These are phyloP conservation scores for Polytrichum formosum DNA, from an alignment of 225 moss, liverwort and hornwort species.

Conservation along the genomic window DNA sequence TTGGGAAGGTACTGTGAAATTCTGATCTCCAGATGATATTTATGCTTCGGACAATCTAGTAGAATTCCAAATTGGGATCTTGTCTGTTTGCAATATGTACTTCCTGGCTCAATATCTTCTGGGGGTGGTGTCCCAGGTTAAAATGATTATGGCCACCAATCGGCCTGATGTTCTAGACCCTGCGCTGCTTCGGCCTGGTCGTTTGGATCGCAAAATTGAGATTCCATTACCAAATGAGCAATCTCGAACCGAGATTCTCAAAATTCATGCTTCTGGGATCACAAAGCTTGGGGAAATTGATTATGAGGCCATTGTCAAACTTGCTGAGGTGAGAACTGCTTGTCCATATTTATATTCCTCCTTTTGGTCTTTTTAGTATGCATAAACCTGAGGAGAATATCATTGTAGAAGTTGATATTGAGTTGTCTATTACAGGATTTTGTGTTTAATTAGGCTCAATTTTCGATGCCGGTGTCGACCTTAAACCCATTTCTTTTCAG, in stretches of 20 bases:
- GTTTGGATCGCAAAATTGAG: slow-evolving; percentile 94
- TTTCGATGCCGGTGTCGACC: neutral
- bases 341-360: too few relatives aligned
- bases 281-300: slow-evolving; percentile 95
- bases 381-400: neutral
- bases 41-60: neutral
- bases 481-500: neutral
- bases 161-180: slow-evolving; percentile 96
- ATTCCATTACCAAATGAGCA: slow-evolving; percentile 97
- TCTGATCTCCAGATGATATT: too few relatives aligned
- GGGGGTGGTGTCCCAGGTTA: slow-evolving; percentile 53
- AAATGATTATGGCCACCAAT: slow-evolving; percentile 99
- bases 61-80: slow-evolving; percentile 5
- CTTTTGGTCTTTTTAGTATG: neutral
- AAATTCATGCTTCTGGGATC: slow-evolving; percentile 94
- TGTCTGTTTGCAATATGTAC: neutral
- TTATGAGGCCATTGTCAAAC: slow-evolving; percentile 95
- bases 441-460: neutral
- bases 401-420: neutral
- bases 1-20: slow-evolving; percentile 70
- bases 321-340: slow-evolving; percentile 66
- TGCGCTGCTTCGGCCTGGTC: slow-evolving; percentile 88
- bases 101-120: slow-evolving; percentile 7
- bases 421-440: neutral
- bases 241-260: slow-evolving; percentile 91